Evolutionary conservation across 2,329 filamentous ascomycete species (phyloP), one percentile per base, ranked within the genome.

Genomic region (Helotiales sp.): DNA sequence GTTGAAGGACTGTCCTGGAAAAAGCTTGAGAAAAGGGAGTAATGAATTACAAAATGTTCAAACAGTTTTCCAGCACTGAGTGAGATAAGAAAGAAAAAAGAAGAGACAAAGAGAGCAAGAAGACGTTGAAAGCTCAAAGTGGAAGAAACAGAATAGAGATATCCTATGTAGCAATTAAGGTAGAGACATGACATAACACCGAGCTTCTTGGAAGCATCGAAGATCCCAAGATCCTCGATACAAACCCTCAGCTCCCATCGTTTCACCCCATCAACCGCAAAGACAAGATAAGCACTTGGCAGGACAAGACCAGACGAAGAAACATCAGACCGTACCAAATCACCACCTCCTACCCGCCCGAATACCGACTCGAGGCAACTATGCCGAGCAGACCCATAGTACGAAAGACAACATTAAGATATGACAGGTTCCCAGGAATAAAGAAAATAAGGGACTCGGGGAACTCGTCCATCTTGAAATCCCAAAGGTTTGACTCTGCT

Each of bases 1-100:
- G 50, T 60, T 64, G 61, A 64, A 64, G 52, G 17, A 27, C 25
- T 46, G 42, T 29, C 42, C n/a, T 3, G 13, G 13, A n/a, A 25
- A 27, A 46, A 4, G 3, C 10, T 42, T 42, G 10, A 17, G 12
- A 19, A 17, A 42, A 9, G 4, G 22, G 17, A 8, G 4, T 42
- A 17, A 19, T 2, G n/a, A 42, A 42, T 42, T 13, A 27, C 13
- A 46, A 29, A 5, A 22, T 46, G 42, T 8, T 25, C 19, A 12
- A 10, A 7, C 25, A 17, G 15, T 9, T 13, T 25, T 27, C 12
- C 42, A 27, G 42, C 5, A 46, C 31, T 9, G 31, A 34, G 15
- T 34, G 31, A 34, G 15, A 9, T 9, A 15, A 34, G 15, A 25
- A 4, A 27, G 13, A 9, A 46, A 25, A 46, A 46, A 13, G 5